These are phyloP conservation scores for Boletus huronensis DNA, from an alignment of 768 basidiomycete genomes.

Conservation along the genomic window DNA sequence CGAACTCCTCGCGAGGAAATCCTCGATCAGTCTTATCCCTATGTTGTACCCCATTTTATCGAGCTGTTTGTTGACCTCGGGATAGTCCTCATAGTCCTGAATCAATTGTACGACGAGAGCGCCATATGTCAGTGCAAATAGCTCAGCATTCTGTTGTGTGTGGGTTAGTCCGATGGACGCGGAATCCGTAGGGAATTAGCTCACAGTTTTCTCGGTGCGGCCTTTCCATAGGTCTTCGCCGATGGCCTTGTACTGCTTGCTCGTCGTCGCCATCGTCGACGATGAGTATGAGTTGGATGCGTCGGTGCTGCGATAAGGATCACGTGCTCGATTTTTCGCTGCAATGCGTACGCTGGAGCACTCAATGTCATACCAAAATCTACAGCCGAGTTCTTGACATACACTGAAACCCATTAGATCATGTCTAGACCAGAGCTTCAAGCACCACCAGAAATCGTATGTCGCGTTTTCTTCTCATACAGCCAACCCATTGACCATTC, in stretches of 20 bases:
- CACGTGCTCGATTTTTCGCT: slow-evolving; percentile 20
- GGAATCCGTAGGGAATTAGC: slow-evolving; percentile 24
- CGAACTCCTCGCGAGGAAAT: slow-evolving; percentile 92
- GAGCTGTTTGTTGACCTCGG: slow-evolving; percentile 91
- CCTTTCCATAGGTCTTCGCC: slow-evolving; percentile 97
- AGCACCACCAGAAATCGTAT: slow-evolving; percentile 88
- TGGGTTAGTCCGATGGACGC: slow-evolving; percentile 17
- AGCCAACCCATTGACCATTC: not conserved
- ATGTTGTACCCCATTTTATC: slow-evolving; percentile 99
- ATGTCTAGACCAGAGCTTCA: slow-evolving; percentile 90
- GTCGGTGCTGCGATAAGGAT: slow-evolving; percentile 8
- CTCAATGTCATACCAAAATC: not conserved
- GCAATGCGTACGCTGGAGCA: not conserved
- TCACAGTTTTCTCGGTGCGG: slow-evolving; percentile 90
- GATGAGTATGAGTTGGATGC: slow-evolving; percentile 2
- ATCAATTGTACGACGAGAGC: slow-evolving; percentile 97
- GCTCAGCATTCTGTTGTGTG: slow-evolving; percentile 82
- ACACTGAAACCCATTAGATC: not conserved
- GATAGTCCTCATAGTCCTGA: slow-evolving; percentile 98
- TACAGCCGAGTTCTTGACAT: not conserved
- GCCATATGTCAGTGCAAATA: slow-evolving; percentile 96
- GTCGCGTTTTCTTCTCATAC: not conserved
- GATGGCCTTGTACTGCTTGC: slow-evolving; percentile 82
- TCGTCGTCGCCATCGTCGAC: slow-evolving; percentile 59
- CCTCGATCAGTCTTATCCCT: slow-evolving; percentile 92